Percentiles rank a stretch among this genome's conserved stretches.
Evolutionary conservation across 1,284 basidiomycete species (phyloP).

Genomic region (Ganoderma lingzhi): DNA sequence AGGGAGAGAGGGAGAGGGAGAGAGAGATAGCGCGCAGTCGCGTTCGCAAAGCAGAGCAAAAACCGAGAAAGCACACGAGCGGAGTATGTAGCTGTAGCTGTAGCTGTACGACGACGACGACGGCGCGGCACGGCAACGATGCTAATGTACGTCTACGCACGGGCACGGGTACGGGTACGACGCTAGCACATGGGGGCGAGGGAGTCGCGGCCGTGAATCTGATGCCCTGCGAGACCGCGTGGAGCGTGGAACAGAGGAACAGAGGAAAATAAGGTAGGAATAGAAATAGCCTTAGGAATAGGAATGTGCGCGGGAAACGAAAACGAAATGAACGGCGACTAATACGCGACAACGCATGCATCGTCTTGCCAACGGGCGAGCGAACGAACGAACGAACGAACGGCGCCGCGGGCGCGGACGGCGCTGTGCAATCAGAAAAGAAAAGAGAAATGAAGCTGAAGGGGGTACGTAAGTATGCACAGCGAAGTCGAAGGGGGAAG

Average conservation of each 20-base stretch:
- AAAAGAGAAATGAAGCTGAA: too few relatives aligned
- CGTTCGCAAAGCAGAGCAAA: conserved; percentile 5
- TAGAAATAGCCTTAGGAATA: too few relatives aligned
- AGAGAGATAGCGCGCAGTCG: too few relatives aligned
- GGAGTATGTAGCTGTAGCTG: not conserved
- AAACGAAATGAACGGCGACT: conserved; percentile 3
- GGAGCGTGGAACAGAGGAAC: not conserved
- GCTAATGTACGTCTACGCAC: not conserved
- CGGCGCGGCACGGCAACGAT: too few relatives aligned
- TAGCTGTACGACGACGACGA: not conserved
- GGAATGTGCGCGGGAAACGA: conserved; percentile 3
- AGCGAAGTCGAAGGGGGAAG: conserved; percentile 10
- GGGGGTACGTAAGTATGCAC: too few relatives aligned
- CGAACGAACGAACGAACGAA: conserved; percentile 30
- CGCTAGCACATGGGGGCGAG: not conserved
- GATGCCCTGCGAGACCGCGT: conserved; percentile 1
- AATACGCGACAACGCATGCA: conserved; percentile 19
- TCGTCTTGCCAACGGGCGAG: conserved; percentile 11
- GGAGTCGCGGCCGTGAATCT: conserved; percentile 1
- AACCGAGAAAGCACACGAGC: not conserved
- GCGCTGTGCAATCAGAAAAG: conserved; percentile 4
- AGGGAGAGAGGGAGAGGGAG: too few relatives aligned
- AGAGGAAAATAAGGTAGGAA: not conserved
- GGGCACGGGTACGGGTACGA: not conserved
- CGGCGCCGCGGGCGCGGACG: conserved; percentile 24